Percentiles rank a stretch among this genome's conserved stretches.
phyloP scores from a whole-genome alignment of 140 eudicot species.

The Senecio squalidus region DNA sequence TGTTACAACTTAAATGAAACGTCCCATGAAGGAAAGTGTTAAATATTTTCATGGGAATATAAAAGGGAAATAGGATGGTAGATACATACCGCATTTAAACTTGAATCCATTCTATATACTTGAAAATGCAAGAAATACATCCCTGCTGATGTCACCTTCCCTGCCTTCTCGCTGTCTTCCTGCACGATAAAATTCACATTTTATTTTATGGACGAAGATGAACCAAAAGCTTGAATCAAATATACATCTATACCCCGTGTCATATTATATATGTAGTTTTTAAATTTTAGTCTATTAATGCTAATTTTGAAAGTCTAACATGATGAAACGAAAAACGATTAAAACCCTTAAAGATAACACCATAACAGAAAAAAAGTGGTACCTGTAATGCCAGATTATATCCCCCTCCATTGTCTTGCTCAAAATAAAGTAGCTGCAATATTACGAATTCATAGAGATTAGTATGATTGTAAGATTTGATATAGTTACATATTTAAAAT shows the following conservation, averaged over 20 bases:
- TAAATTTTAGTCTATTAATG: background rate
- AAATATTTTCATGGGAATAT: background rate
- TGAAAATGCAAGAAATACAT: constrained; percentile 98
- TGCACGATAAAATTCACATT: constrained; percentile 13
- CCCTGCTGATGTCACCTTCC: constrained; percentile 95
- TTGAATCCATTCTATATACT: constrained; percentile 97
- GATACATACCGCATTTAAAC: constrained; percentile 82
- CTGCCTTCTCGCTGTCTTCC: constrained; percentile 98
- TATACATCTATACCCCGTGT: background rate
- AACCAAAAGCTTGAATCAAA: background rate
- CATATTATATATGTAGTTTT: too few relatives aligned
- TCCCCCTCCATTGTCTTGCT: constrained; percentile 77
- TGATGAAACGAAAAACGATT: background rate
- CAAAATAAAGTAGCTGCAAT: constrained; percentile 85
- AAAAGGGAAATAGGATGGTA: background rate
- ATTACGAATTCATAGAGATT: too few relatives aligned
- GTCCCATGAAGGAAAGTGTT: too few relatives aligned
- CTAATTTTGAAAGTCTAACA: background rate
- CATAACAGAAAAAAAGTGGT: constrained; percentile 14
- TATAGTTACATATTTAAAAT: background rate
- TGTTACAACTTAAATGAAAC: background rate
- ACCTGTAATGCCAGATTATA: constrained; percentile 93
- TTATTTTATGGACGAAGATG: too few relatives aligned
- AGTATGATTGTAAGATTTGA: too few relatives aligned
- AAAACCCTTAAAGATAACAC: background rate